These are phyloP conservation scores for Sparassis latifolia DNA, from an alignment of 1,284 basidiomycete species.

Conservation along the genomic window DNA sequence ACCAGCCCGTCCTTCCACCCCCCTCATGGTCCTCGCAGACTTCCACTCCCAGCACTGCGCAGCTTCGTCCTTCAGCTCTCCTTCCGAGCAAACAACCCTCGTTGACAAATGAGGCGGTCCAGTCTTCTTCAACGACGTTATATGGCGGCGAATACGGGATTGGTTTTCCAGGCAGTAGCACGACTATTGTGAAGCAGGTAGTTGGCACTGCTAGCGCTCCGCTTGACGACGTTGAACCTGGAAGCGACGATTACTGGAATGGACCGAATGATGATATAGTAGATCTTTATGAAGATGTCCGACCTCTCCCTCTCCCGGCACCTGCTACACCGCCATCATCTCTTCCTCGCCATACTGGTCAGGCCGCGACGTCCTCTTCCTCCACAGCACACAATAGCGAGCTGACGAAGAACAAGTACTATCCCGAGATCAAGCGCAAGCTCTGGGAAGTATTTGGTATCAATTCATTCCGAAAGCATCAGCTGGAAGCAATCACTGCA, in stretches of 20 bases:
- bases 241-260: conserved; percentile 7
- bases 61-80: no score
- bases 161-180: neutral
- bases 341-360: neutral
- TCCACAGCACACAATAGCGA: neutral
- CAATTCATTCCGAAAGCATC: conserved; percentile 72
- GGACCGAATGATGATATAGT: no score
- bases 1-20: conserved; percentile 3
- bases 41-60: neutral
- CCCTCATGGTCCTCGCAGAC: conserved; percentile 2
- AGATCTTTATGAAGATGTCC: no score
- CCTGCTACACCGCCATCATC: neutral
- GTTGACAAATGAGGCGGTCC: no score
- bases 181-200: neutral
- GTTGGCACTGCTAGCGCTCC: neutral
- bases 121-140: no score
- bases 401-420: conserved; percentile 24
- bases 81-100: no score
- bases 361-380: neutral
- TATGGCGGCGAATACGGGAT: no score
- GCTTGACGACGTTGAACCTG: neutral
- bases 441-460: conserved; percentile 68
- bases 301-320: no score
- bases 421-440: conserved; percentile 54
- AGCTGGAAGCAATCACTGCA: conserved; percentile 82